Evolutionary conservation across 1,284 basidiomycete genomes (phyloP).

Genomic region (Stygiomarasmius scandens): DNA sequence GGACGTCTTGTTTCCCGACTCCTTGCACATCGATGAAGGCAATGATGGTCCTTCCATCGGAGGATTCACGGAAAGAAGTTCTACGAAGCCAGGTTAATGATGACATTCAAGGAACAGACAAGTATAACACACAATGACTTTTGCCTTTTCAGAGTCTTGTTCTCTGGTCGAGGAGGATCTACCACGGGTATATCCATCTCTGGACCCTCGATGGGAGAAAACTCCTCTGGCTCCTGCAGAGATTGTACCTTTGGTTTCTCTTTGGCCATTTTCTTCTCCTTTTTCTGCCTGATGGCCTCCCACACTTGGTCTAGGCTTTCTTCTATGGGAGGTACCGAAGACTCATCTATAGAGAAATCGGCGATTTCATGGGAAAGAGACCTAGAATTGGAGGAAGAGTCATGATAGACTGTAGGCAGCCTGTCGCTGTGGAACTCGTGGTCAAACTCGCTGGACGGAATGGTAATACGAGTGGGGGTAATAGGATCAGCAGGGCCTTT

Average conservation of each 20-base stretch:
- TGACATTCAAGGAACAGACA: constrained; percentile 14
- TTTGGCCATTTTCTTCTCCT: constrained; percentile 63
- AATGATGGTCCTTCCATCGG: constrained; percentile 61
- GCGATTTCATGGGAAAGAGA: constrained; percentile 15
- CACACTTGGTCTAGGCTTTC: constrained; percentile 60
- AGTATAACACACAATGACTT: constrained; percentile 55
- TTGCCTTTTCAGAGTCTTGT: constrained; percentile 48
- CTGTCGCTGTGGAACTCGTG: constrained; percentile 7
- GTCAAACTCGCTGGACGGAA: constrained; percentile 16
- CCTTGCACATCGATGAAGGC: constrained; percentile 63
- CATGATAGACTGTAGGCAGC: constrained; percentile 10
- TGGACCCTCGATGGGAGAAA: constrained; percentile 11
- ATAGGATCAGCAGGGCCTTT: constrained; percentile 12
- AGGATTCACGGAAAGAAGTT: constrained; percentile 65
- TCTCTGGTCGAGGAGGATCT: constrained; percentile 18
- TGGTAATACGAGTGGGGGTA: constrained; percentile 21
- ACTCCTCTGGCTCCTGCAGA: constrained; percentile 36
- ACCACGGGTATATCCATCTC: constrained; percentile 12
- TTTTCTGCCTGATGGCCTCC: constrained; percentile 61
- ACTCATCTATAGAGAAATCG: constrained; percentile 16
- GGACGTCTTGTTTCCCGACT: constrained; percentile 69
- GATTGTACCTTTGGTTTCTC: constrained; percentile 69
- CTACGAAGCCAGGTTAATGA: constrained; percentile 34
- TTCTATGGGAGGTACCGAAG: constrained; percentile 16
- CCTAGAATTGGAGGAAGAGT: constrained; percentile 15